Percentiles rank a stretch among this genome's conserved stretches.
Conservation (phyloP, 1,139 yeast species). For the Blastobotrys ciferrii region DNA sequence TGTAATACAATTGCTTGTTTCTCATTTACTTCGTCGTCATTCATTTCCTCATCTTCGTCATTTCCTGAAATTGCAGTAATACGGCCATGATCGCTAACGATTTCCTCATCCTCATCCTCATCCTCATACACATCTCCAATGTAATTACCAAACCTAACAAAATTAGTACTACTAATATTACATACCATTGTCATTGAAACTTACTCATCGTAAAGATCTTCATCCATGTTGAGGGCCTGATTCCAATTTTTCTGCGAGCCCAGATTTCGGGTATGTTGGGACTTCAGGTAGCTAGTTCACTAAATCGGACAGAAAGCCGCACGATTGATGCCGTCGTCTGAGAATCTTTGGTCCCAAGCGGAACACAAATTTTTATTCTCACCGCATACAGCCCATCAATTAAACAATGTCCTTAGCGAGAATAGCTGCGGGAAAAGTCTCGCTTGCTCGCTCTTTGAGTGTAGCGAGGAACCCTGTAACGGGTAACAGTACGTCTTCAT, state of each 20-base stretch:
- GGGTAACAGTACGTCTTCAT: not conserved
- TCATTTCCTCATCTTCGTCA: slow-evolving; percentile 13
- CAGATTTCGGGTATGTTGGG: not conserved
- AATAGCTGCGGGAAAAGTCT: slow-evolving; percentile 4
- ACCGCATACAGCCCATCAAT: not conserved
- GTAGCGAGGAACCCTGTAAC: slow-evolving; percentile 3
- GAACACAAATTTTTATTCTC: no score
- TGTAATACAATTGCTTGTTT: slow-evolving; percentile 38
- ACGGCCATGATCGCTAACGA: slow-evolving; percentile 27
- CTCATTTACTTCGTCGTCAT: slow-evolving; percentile 16
- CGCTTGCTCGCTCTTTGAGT: slow-evolving; percentile 6
- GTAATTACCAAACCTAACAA: slow-evolving; percentile 56
- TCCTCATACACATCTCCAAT: slow-evolving; percentile 47
- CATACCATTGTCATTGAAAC: slow-evolving; percentile 27
- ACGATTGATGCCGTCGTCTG: no score
- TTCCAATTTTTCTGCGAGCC: not conserved
- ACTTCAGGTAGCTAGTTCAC: no score
- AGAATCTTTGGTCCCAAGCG: no score
- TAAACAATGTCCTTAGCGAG: slow-evolving; percentile 4
- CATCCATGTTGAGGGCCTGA: slow-evolving; percentile 28
- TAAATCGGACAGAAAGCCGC: not conserved
- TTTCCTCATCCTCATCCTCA: slow-evolving; percentile 16
- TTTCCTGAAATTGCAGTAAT: slow-evolving; percentile 16
- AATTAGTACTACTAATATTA: no score
- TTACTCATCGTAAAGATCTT: slow-evolving; percentile 69